Base-by-base conservation (phyloP, 1,284 basidiomycete genomes). In the Earliella scabrosa region DNA sequence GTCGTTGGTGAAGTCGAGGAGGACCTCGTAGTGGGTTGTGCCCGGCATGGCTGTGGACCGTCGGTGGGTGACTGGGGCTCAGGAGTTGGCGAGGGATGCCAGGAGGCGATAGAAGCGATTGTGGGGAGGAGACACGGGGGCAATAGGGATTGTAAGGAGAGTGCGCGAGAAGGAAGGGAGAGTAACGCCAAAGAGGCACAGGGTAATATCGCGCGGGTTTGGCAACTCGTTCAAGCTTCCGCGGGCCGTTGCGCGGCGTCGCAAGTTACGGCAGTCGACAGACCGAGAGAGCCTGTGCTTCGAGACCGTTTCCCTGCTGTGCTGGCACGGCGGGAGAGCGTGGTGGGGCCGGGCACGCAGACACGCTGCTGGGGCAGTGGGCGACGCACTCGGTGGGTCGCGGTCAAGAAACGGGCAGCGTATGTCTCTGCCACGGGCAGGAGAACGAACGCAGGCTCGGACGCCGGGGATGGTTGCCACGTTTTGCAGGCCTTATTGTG, bases 1-100 rank as follows among this genome's bases (percentile, higher is more conserved):
- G 63, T 89, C 87, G 70, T 89, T 89, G 54, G 79, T 81, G 67
- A 89, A 81, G 70, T 86, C 83, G 66, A 89, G 81, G 54, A 82
- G 76, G 66, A 88, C 79, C 67, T 87, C 86, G 71, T 86, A 87
- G 59, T 78, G 75, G 23, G 78, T 77, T 73, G 78, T 68, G 63
- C 71, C 75, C 66, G 80, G 80, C 80, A 82, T 82, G 58, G 39
- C 23, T 41, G 49, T 48, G 35, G 10, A 36, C 41, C 16, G 50
- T 43, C 26, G 27, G 21, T 8, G 35, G 34, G 45, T 32, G 13
- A 23, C 45, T 21, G 38, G 41, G 47, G 59, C 48, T 45, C 58
- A 57, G 55, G 50, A 52, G 63, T 35, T 29, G 36, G 24, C 52
- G 40, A 58, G 54, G 62, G 52, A 55, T 50, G 34, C 32, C 56